Percentiles rank a stretch among this genome's conserved stretches.
phyloP scores from a whole-genome alignment of 148 eudicot genomes.

The Rhododendron kiyosumense region DNA sequence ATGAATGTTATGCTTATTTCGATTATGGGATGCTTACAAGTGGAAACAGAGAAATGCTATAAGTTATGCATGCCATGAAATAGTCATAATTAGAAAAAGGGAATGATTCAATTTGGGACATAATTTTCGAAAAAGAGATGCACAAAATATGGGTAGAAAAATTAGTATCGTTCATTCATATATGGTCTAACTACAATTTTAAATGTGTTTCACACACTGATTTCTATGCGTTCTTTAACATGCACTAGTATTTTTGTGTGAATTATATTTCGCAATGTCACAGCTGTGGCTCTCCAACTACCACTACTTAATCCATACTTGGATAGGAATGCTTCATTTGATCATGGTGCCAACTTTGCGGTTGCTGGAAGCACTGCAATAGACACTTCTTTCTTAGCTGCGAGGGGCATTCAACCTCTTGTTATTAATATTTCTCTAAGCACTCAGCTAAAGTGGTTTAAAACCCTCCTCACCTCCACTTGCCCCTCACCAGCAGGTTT shows the following conservation, averaged over 20 bases:
- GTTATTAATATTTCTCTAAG: slow-evolving; percentile 18
- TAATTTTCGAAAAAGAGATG: background rate
- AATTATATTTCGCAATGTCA: background rate
- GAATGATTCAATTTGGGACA: background rate
- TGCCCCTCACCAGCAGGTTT: slow-evolving; percentile 14
- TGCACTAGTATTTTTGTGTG: background rate
- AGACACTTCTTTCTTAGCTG: slow-evolving; percentile 5
- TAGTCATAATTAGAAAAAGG: background rate
- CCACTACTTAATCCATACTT: slow-evolving; percentile 33
- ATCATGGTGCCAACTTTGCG: slow-evolving; percentile 37
- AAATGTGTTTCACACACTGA: background rate
- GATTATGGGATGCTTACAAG: background rate
- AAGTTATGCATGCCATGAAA: background rate
- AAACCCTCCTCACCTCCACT: slow-evolving; percentile 20
- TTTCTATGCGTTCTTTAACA: background rate
- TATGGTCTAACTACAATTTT: background rate
- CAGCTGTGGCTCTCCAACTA: slow-evolving; percentile 26
- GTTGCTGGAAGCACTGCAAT: slow-evolving; percentile 32
- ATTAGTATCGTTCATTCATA: background rate
- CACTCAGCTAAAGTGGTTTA: slow-evolving; percentile 32
- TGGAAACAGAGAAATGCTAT: background rate
- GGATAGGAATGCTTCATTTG: slow-evolving; percentile 26
- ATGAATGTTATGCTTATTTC: no score
- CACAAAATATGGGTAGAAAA: background rate
- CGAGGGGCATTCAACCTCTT: background rate